Base-by-base conservation (phyloP, 129 eudicot species). In the Scalesia atractyloides region DNA sequence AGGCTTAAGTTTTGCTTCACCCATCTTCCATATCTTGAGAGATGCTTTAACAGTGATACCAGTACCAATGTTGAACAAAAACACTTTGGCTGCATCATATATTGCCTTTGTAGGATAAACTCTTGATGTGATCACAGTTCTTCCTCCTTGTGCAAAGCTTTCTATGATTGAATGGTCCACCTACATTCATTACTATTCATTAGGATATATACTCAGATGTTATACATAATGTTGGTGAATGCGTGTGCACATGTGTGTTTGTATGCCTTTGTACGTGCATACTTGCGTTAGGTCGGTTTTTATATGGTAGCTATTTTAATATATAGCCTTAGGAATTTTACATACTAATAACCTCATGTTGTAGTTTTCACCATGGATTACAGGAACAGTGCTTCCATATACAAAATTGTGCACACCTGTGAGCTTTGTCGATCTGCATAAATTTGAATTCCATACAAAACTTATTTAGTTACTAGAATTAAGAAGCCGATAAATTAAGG, bases 101-200 rank as follows among this genome's bases (percentile, higher is more conserved):
- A 87, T 81, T 64, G 97, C 97, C 69, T 74, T 78, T 19, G 95
- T 90, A 16, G 43, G 43, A 8, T 37, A 37, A 7, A 37, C 43
- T 37, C 43, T 37, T 37, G 43, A 37, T 37, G 43, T 37, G 43
- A 37, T 37, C 43, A 37, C 43, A 7, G 43, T 37, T 37, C 43
- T 37, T 37, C 43, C 43, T 3, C 43, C 43, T 37, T 37, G 43
- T 37, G 43, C 43, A 37, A 37, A 37, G 43, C 43, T 37, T 37
- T 90, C 96, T 12, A 90, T 84, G 20, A 90, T 82, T 9, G 97
- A 90, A 56, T 87, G 95, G 80, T 90, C 97, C 53, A 90, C 94
- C 91, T 90, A 50, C 69, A 6, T 24, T 22, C 54, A 5, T 37
- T 37, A 37, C 43, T 3, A 37, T 37, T 37, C 8, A 50, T 74